Evolutionary conservation across 1,284 basidiomycete species (phyloP).

Genomic region (Fomitopsis betulina): DNA sequence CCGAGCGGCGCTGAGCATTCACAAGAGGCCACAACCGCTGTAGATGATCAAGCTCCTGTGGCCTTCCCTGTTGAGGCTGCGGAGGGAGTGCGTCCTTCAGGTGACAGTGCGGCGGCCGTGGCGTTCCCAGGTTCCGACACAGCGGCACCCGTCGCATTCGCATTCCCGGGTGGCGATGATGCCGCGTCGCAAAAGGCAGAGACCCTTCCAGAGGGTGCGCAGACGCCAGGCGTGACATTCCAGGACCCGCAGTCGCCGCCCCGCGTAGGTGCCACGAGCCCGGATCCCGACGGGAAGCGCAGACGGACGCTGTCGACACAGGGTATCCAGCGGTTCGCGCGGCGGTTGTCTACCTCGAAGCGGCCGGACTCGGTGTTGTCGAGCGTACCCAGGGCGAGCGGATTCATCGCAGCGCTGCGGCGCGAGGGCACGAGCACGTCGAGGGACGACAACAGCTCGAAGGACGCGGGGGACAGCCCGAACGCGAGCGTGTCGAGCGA

Average conservation of each 20-base stretch:
- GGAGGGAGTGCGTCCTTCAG: conserved; percentile 7
- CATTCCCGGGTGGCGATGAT: conserved; percentile 35
- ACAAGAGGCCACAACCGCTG: background rate
- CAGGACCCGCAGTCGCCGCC: conserved; percentile 30
- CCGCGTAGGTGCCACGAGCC: conserved; percentile 51
- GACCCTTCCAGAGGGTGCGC: conserved; percentile 22
- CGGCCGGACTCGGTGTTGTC: conserved; percentile 52
- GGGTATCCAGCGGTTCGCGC: conserved; percentile 75
- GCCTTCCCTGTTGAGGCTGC: conserved; percentile 5
- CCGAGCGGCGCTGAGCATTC: background rate
- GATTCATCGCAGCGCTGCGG: conserved; percentile 26
- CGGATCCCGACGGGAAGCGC: conserved; percentile 67
- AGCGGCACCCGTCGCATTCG: conserved; percentile 26
- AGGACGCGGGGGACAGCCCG: conserved; percentile 24
- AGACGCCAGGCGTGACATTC: conserved; percentile 34
- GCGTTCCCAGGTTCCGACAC: conserved; percentile 25
- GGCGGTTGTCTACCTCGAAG: conserved; percentile 63
- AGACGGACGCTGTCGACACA: conserved; percentile 71
- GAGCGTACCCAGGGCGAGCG: conserved; percentile 47
- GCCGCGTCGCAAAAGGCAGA: conserved; percentile 23
- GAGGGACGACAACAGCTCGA: conserved; percentile 21
- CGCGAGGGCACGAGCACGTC: conserved; percentile 24
- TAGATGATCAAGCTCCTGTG: background rate
- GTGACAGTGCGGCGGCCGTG: conserved; percentile 6
- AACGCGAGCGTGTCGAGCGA: conserved; percentile 25